Percentiles rank a stretch among this genome's conserved stretches.
Conservation (phyloP, 2,329 filamentous ascomycete species). For the Clarireedia paspali region DNA sequence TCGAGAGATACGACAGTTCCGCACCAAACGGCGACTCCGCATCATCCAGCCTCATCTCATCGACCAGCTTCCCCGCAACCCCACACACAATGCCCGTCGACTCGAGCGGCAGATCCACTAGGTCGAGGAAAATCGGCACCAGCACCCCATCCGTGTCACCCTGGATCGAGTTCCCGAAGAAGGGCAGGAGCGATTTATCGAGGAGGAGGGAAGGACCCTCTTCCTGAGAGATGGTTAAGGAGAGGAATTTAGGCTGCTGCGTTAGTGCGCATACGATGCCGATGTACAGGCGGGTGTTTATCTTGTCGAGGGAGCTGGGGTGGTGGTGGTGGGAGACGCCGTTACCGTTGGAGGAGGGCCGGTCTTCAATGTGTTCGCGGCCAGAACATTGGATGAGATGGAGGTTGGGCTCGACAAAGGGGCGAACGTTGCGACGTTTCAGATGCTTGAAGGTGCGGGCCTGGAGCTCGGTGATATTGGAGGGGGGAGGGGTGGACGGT, state of each 20-base stretch:
- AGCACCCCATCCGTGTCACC: constrained; percentile 65
- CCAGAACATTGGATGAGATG: constrained; percentile 79
- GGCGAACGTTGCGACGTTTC: constrained; percentile 66
- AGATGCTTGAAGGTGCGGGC: constrained; percentile 75
- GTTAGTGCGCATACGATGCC: constrained; percentile 54
- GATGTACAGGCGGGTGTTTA: constrained; percentile 57
- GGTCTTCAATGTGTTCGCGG: constrained; percentile 29
- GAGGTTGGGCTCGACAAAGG: constrained; percentile 60
- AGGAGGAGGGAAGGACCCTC: constrained; percentile 68
- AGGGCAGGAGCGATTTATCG: constrained; percentile 56
- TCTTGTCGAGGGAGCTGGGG: constrained; percentile 45
- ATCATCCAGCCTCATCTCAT: constrained; percentile 48
- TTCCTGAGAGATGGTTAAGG: constrained; percentile 62
- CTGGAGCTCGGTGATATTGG: constrained; percentile 72
- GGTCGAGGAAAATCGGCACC: constrained; percentile 81
- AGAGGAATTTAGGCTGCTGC: constrained; percentile 62
- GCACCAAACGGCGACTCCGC: constrained; percentile 31
- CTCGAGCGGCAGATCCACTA: constrained; percentile 73
- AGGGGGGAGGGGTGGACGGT: constrained; percentile 67
- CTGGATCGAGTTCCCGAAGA: constrained; percentile 67
- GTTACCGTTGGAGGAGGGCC: constrained; percentile 32
- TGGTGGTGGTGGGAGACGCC: constrained; percentile 10
- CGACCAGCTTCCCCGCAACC: constrained; percentile 74
- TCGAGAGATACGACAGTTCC: constrained; percentile 87
- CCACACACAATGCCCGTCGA: constrained; percentile 94